These are phyloP conservation scores for Alternaria sp. DNA, from an alignment of 2,329 filamentous ascomycete genomes.

Conservation along the genomic window DNA sequence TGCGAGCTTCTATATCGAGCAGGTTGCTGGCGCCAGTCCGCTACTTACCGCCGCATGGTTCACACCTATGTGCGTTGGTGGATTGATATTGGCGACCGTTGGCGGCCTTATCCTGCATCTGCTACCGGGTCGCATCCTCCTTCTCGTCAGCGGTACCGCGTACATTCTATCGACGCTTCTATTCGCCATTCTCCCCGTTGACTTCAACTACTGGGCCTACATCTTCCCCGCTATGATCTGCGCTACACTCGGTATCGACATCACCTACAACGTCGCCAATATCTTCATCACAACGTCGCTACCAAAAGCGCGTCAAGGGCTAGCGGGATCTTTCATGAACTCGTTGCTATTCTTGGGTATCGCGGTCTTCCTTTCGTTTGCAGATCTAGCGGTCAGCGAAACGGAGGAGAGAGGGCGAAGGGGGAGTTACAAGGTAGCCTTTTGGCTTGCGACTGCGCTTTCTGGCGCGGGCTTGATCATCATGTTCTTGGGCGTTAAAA, in stretches of 20 bases:
- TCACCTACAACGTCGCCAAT: conserved; percentile 48
- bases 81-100: conserved; percentile 41
- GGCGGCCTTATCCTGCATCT: conserved; percentile 46
- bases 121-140: conserved; percentile 41
- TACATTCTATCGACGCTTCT: conserved; percentile 42
- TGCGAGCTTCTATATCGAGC: conserved; percentile 46
- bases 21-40: conserved; percentile 36
- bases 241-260: conserved; percentile 46
- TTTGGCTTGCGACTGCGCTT: conserved; percentile 45
- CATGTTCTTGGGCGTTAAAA: conserved; percentile 46
- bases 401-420: conserved; percentile 37
- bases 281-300: conserved; percentile 47
- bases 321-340: conserved; percentile 47
- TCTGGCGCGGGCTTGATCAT: conserved; percentile 38
- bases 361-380: conserved; percentile 44
- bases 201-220: conserved; percentile 47
- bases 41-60: conserved; percentile 46
- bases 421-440: conserved; percentile 46
- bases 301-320: conserved; percentile 43
- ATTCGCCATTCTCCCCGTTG: conserved; percentile 42
- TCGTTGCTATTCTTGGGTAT: conserved; percentile 47
- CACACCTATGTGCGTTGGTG: conserved; percentile 45
- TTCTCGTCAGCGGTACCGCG: conserved; percentile 39
- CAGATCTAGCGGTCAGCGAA: conserved; percentile 44
- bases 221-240: conserved; percentile 54